Base-by-base conservation (phyloP, 163 green algal genomes). In the Chlamydomonas reinhardtii region DNA sequence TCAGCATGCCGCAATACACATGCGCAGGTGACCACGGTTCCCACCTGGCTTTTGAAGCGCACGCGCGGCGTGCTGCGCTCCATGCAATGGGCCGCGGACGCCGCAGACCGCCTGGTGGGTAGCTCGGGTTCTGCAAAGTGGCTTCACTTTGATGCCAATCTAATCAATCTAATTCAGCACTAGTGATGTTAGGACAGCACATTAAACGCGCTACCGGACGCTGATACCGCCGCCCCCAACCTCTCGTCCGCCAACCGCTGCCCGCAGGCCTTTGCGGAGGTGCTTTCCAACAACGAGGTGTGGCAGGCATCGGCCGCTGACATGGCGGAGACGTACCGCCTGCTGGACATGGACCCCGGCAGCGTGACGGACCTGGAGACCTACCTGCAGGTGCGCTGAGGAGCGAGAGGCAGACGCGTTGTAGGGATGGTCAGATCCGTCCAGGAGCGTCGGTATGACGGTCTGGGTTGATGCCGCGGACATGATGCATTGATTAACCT, bases 71-170 rank as follows among this genome's bases (percentile, higher is more conserved):
- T 97, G 27, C 93, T 99, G 59, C 89, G 91, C 48, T 90, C 92
- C 75, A 96, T 99, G 79, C 94, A 99, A 89, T 99, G 98, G 98
- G 96, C 97, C 0, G 69, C 85, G 22, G 97, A 99, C 85, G 97
- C 96, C 25, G 89, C 96, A 20, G 96, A 99, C 93, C 90, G 96
- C 52, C 92, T 98, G 97, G 80, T 86, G 69, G 64, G 80, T 16
- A 34, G 22, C 35, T 22, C 31, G 27, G n/a, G 31, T n/a, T n/a
- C n/a, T n/a, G n/a, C n/a, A n/a, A n/a, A n/a, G n/a, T n/a, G n/a
- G n/a, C n/a, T n/a, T n/a, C n/a, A n/a, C n/a, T n/a, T n/a, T n/a
- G n/a, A n/a, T n/a, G n/a, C n/a, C n/a, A n/a, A n/a, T n/a, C n/a
- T n/a, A n/a, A n/a, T n/a, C n/a, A n/a, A n/a, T n/a, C n/a, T n/a